Base-by-base conservation (phyloP, 768 basidiomycete genomes). In the Calocybe cyanea region DNA sequence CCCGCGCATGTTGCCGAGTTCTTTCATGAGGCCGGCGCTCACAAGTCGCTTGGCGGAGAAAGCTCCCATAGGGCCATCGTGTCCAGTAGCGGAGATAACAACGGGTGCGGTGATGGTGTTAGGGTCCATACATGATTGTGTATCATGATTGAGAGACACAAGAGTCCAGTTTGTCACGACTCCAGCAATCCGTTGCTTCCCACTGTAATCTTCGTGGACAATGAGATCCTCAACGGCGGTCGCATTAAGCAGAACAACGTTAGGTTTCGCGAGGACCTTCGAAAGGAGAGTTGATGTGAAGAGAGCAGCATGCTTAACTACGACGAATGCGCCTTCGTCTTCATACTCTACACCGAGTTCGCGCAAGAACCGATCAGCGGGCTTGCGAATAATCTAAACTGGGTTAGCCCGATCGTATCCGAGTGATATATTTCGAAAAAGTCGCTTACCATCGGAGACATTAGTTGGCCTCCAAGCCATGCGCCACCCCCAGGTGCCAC, bases 211-310 rank as follows among this genome's bases (percentile, higher is more conserved):
- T 38, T 71, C 69, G 53, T 77, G 77, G 43, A 85, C 75, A 63
- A 89, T 81, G 38, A 89, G 75, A 60, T 89, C 87, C 61, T 89
- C 86, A n/a, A 85, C 84, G 6, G 85, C 80, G 2, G 86, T 89
- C 19, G 84, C 84, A 64, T 87, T 87, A 72, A 87, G 77, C 64
- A 87, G 63, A 24, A 83, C 77, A 40, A 87, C 82, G 54, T 87
- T 87, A 13, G 81, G 81, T 53, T 82, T 66, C 10, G 81, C 73
- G 48, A 87, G 77, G 44, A 87, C 83, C 38, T 78, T 77, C 46
- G 83, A 82, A 30, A 91, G 69, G 37, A 88, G 63, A 1, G 86
- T 88, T 11, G 85, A 81, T 2, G 87, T 91, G 72, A 89, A 89
- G 49, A 89, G 69, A 0, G 86, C 87, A 1, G 87, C 85, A 53